Percentiles rank a stretch among this genome's conserved stretches.
These are phyloP conservation scores for Aspergillus sp. DNA, from an alignment of 2,329 filamentous ascomycete genomes.

Conservation along the genomic window DNA sequence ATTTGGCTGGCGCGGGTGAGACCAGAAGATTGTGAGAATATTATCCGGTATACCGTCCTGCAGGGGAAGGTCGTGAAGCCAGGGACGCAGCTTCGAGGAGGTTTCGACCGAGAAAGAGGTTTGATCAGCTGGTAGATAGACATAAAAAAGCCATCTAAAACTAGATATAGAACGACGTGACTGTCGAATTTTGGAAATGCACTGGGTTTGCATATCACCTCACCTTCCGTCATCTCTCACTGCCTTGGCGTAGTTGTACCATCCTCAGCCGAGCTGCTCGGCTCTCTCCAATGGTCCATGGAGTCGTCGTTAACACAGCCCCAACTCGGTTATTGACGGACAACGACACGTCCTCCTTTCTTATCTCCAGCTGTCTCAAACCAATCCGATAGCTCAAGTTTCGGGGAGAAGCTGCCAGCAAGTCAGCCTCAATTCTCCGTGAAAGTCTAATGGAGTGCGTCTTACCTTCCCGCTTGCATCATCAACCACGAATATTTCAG, in stretches of 20 bases:
- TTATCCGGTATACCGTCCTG: conserved; percentile 83
- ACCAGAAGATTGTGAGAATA: conserved; percentile 90
- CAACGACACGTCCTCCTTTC: not conserved
- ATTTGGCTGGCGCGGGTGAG: conserved; percentile 86
- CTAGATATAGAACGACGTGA: conserved; percentile 1
- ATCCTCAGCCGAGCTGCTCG: not conserved
- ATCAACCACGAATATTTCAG: not conserved
- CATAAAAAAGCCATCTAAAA: not conserved
- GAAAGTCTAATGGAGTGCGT: not conserved
- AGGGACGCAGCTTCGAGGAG: conserved; percentile 77
- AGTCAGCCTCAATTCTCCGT: not conserved
- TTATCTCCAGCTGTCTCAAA: not conserved
- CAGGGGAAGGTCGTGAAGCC: conserved; percentile 95
- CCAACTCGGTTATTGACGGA: not conserved
- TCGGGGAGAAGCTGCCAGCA: not conserved
- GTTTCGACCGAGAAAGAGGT: conserved; percentile 80
- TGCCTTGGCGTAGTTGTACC: not conserved
- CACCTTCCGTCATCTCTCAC: not conserved
- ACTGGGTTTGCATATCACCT: not conserved
- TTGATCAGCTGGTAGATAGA: conserved; percentile 76
- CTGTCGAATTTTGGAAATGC: not conserved
- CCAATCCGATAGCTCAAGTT: not conserved
- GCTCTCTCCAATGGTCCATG: not conserved
- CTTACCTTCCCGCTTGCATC: not conserved
- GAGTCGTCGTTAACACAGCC: not conserved